Base-by-base conservation (phyloP, 2,329 filamentous ascomycete species). In the Aspergillus ustus region DNA sequence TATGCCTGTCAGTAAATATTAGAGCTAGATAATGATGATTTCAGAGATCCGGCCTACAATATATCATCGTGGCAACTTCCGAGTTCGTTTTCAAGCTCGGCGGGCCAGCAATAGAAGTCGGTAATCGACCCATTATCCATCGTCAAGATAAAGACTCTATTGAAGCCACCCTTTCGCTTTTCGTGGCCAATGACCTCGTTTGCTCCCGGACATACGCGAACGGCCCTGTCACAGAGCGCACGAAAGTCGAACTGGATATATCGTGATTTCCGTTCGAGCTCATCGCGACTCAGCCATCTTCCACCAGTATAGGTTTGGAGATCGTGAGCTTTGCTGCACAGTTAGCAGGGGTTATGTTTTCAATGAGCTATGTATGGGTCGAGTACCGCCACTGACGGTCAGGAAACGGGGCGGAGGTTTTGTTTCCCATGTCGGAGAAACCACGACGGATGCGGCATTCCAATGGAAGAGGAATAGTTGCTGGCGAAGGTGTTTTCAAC, bases 41-140 rank as follows among this genome's bases (percentile, higher is more conserved):
- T 52, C 13, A 25, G 6, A n/a, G n/a, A 20, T 60, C 9, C 55
- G 51, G 4, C 75, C 64, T 73, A 81, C 78, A 59, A 64, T 78
- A 82, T 62, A 69, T 69, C 49, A 83, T 80, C 0, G 79, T 83
- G 52, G 81, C 80, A 63, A 83, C 80, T 70, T 82, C 78, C n/a
- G 79, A 82, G 60, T 74, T 75, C 2, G 77, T 81, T 1, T 71
- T 73, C 37, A 80, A 70, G 44, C 70, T 71, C 56, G 67, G 52
- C 4, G 77, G 76, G 9, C 78, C 79, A 69, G 78, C 75, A 60
- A 79, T 63, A 25, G 62, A 52, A 61, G 77, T 79, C 5, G 79
- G 80, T 25, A 83, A 43, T 6, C 31, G 22, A 25, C 3, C 45
- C 22, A 13, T 34, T 76, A 43, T 83, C 70, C 59, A 77, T 74